phyloP scores from a whole-genome alignment of 2,329 filamentous ascomycete species.

The Aspergillus fumigatiaffinis region DNA sequence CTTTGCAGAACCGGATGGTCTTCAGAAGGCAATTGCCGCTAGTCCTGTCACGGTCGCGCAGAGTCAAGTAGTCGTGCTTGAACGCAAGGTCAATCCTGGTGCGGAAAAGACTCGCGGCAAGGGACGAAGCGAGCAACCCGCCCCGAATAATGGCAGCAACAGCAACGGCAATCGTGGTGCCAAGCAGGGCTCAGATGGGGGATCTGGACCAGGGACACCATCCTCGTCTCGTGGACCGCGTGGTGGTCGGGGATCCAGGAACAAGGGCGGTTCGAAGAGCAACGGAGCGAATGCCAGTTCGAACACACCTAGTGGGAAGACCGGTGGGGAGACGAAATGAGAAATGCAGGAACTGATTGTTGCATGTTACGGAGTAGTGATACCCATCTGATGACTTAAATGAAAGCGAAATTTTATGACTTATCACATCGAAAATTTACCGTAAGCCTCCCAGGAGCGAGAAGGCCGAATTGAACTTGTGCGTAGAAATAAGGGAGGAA shows the following conservation, averaged over 20 bases:
- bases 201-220: constrained; percentile 3
- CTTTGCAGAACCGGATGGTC: constrained; percentile 67
- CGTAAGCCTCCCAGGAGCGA: neutral
- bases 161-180: constrained; percentile 5
- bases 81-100: constrained; percentile 45
- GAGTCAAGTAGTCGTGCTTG: constrained; percentile 80
- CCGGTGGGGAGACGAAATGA: constrained; percentile 13
- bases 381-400: neutral
- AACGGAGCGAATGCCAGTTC: constrained; percentile 7
- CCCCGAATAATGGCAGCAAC: constrained; percentile 2
- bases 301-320: constrained; percentile 10
- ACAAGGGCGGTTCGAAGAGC: constrained; percentile 12
- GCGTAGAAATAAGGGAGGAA: too few species aligned
- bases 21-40: constrained; percentile 75
- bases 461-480: neutral
- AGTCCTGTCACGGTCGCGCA: constrained; percentile 80
- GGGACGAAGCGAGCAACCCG: constrained; percentile 22
- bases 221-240: constrained; percentile 16
- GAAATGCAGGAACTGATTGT: neutral
- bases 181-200: constrained; percentile 13
- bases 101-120: constrained; percentile 32
- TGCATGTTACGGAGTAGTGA: neutral
- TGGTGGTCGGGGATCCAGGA: constrained; percentile 16
- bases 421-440: too few species aligned
- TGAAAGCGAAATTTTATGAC: neutral